A percentile compares a stretch with the other conserved stretches of the same genome.
Evolutionary conservation across 2,329 filamentous ascomycete genomes (phyloP).

Genomic region (Fusarium dimerum): DNA sequence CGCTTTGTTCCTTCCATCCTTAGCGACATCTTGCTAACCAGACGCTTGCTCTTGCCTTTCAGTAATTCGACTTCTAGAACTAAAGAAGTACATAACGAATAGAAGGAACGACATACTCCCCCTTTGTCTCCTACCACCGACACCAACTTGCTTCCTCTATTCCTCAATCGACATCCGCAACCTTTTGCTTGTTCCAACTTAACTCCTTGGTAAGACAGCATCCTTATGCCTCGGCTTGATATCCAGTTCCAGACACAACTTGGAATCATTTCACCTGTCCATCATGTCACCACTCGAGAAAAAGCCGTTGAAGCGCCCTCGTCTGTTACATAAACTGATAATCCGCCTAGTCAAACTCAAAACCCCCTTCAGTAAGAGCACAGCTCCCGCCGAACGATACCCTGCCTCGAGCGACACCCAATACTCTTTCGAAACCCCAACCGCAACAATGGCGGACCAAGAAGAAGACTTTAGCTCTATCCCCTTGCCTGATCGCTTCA

Average conservation of each 20-base stretch:
- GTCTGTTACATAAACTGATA: conserved; percentile 35
- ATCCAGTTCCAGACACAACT: conserved; percentile 9
- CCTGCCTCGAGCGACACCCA: conserved; percentile 19
- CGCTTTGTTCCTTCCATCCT: conserved; percentile 20
- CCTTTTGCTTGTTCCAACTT: conserved; percentile 9
- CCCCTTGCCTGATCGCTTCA: conserved; percentile 76
- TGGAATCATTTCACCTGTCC: neutral
- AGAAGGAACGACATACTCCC: conserved; percentile 28
- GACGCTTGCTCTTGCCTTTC: conserved; percentile 9
- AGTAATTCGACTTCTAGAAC: no score
- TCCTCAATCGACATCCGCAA: conserved; percentile 18
- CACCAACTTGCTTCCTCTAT: conserved; percentile 19
- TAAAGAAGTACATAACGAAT: neutral
- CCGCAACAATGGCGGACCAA: conserved; percentile 69
- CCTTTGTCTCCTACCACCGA: conserved; percentile 26
- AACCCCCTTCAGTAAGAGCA: conserved; percentile 19
- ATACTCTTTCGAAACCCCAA: conserved; percentile 13
- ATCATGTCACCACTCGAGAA: conserved; percentile 14
- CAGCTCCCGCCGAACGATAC: conserved; percentile 22
- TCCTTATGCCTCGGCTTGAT: neutral
- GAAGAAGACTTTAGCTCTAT: conserved; percentile 83
- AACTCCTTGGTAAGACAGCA: conserved; percentile 19
- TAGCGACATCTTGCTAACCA: conserved; percentile 16
- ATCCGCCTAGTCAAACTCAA: conserved; percentile 28
- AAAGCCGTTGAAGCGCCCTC: conserved; percentile 24